Base-by-base conservation (phyloP, 352 stramenopile genomes). In the Pythium sp. region DNA sequence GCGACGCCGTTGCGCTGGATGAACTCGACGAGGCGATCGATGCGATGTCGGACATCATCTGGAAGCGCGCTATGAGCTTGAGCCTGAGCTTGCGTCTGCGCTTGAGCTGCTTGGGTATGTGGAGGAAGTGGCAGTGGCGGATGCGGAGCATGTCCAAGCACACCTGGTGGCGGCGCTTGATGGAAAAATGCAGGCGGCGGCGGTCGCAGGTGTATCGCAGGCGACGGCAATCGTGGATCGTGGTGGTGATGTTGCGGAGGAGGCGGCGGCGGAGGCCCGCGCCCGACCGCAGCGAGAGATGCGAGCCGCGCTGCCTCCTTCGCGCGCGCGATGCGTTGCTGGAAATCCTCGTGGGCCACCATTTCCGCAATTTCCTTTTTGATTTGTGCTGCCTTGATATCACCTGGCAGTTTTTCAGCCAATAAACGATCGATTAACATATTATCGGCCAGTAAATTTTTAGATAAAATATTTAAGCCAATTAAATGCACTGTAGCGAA, bases 1-100 rank as follows among this genome's bases (percentile, higher is more conserved):
- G 71, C 77, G 14, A 77, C 55, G 1, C 80, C 82, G 43, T 91
- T 91, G 57, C 82, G 80, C 22, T 68, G 66, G 34, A 89, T 77
- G 54, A 89, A 91, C 54, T 88, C 82, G 41, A 88, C 68, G 24
- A 91, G 74, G 14, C 77, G 68, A 49, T 89, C 79, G 32, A 91
- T 87, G 46, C 82, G 79, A 28, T 88, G 76, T 12, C 62, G 72
- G 1, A 84, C 73, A 32, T 80, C 75, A 3, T 74, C 63, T n/a
- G 82, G 77, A 8, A 86, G 41, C 62, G 55, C 11, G 38, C 2
- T 46, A 5, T 46, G 38, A 46, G 38, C 12, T 5, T 43, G 43
- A n/a, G 66, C 4, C 28, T 11, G 54, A 47, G 4, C 62, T 28
- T n/a, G 68, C 43, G 26, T 22, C 14, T 43, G 58, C 4, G 36